Percentiles rank a stretch among this genome's conserved stretches.
Evolutionary conservation across 306 rosid species (phyloP).

Genomic region (Biancaea sappan): DNA sequence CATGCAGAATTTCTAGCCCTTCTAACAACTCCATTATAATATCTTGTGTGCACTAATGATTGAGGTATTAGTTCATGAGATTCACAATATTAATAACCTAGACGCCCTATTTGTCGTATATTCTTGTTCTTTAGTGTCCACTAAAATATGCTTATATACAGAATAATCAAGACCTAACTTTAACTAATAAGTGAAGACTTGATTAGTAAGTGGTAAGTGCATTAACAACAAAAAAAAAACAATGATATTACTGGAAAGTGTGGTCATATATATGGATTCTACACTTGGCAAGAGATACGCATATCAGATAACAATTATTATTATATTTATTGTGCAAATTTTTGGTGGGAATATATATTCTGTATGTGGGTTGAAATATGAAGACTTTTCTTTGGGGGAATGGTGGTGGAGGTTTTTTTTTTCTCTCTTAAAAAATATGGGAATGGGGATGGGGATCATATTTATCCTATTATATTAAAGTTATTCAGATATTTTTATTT

Average conservation of each 20-base stretch:
- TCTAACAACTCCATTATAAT: slow-evolving; percentile 38
- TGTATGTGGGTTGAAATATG: too few relatives aligned
- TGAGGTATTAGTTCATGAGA: slow-evolving; percentile 28
- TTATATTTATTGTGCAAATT: too few relatives aligned
- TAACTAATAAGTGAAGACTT: slow-evolving; percentile 1
- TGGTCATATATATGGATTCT: not conserved
- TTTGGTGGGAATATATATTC: too few relatives aligned
- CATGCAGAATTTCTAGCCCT: slow-evolving; percentile 34
- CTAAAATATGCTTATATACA: not conserved
- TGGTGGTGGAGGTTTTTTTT: too few relatives aligned
- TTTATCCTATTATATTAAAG: too few relatives aligned
- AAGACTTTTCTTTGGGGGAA: too few relatives aligned
- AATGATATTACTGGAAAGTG: not conserved
- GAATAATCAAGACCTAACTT: slow-evolving; percentile 23
- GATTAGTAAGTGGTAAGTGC: not conserved
- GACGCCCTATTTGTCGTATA: slow-evolving; percentile 36
- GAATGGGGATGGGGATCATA: too few relatives aligned
- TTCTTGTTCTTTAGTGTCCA: slow-evolving; percentile 35
- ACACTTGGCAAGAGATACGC: too few relatives aligned
- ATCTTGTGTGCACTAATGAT: slow-evolving; percentile 36
- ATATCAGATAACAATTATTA: too few relatives aligned
- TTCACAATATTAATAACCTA: not conserved
- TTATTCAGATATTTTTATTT: too few relatives aligned
- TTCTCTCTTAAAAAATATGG: too few relatives aligned
- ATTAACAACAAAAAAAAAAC: slow-evolving; percentile 10